Conservation (phyloP, 345 rosid species). For the Kernera saxatilis region DNA sequence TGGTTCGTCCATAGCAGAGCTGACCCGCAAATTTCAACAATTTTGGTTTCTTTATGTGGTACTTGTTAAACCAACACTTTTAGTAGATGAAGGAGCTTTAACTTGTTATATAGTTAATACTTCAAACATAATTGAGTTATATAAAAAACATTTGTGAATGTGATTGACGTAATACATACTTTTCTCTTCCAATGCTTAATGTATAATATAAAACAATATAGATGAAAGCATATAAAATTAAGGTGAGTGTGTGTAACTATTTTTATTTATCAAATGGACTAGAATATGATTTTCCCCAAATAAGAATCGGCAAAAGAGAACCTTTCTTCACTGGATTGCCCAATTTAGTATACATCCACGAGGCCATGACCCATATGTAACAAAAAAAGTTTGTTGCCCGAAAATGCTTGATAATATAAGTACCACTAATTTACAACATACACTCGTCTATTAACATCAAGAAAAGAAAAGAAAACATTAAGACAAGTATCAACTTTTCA, state of each 20-base stretch:
- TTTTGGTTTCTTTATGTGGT: too few species aligned
- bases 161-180: neutral
- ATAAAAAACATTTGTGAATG: neutral
- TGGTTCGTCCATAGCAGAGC: too few species aligned
- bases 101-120: too few species aligned
- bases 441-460: too few species aligned
- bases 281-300: neutral
- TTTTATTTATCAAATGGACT: neutral
- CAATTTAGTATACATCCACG: neutral
- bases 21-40: too few species aligned
- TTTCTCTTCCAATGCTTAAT: too few species aligned
- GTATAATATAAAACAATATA: too few species aligned
- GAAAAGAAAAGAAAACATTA: neutral
- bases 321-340: neutral
- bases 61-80: too few species aligned
- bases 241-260: neutral
- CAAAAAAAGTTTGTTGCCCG: neutral
- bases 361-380: neutral
- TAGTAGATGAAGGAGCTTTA: too few species aligned
- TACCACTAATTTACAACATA: neutral
- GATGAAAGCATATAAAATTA: neutral
- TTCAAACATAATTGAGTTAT: too few species aligned
- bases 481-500: neutral
- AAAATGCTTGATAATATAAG: neutral
- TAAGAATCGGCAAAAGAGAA: neutral